Conservation (phyloP, 306 rosid genomes). For the Casuarina cunninghamiana region DNA sequence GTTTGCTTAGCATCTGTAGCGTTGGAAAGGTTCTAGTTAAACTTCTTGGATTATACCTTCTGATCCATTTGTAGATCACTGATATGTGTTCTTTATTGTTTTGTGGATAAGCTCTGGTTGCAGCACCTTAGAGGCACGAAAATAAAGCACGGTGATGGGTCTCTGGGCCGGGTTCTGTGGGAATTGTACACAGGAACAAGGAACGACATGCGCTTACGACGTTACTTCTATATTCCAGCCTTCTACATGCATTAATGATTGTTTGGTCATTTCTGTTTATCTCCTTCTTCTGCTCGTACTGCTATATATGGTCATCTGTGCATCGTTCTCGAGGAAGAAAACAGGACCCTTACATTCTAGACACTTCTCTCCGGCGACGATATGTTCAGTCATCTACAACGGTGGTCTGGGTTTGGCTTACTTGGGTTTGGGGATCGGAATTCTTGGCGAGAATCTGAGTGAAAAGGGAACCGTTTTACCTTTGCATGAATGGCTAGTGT, state of each 20-base stretch:
- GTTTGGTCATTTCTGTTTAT: slow-evolving; percentile 17
- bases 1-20: no score
- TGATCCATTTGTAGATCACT: no score
- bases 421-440: slow-evolving; percentile 32
- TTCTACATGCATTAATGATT: slow-evolving; percentile 26
- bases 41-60: no score
- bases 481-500: slow-evolving; percentile 21
- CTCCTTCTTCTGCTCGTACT: slow-evolving; percentile 25
- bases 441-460: slow-evolving; percentile 7
- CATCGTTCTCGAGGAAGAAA: slow-evolving; percentile 11
- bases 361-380: neutral
- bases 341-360: neutral
- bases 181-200: slow-evolving; percentile 3
- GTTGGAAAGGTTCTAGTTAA: no score
- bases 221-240: slow-evolving; percentile 14
- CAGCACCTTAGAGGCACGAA: slow-evolving; percentile 2
- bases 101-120: neutral
- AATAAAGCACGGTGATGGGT: neutral
- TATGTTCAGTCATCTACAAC: slow-evolving; percentile 5
- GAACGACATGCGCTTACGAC: slow-evolving; percentile 8
- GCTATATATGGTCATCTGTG: neutral
- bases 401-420: slow-evolving; percentile 30
- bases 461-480: slow-evolving; percentile 11
- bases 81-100: neutral
- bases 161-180: slow-evolving; percentile 18